Conservation (phyloP, 1,284 basidiomycete species). For the Sanguinoderma infundibulare region DNA sequence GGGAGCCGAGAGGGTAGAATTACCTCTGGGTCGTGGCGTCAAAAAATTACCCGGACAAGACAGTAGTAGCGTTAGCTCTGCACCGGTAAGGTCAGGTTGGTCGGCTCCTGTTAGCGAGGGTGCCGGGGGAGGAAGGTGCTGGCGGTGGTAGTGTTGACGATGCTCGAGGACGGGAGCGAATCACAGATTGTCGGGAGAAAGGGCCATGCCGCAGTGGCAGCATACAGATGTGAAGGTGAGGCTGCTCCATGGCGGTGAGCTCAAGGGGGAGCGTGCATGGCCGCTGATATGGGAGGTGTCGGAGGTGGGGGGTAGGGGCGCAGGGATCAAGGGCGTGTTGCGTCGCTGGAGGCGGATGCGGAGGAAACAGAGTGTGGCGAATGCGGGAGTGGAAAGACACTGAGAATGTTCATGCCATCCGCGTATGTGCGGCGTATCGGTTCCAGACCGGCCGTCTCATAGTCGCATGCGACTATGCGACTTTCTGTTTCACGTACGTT, state of each 20-base stretch:
- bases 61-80: conserved; percentile 22
- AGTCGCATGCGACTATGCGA: too few species aligned
- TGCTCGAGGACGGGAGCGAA: conserved; percentile 49
- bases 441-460: too few species aligned
- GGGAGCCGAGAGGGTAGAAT: conserved; percentile 52
- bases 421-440: too few species aligned
- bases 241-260: conserved; percentile 30
- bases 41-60: conserved; percentile 41
- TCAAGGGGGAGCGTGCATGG: conserved; percentile 38
- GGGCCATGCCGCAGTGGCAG: conserved; percentile 25
- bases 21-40: conserved; percentile 54
- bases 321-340: conserved; percentile 52
- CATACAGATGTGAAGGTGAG: conserved; percentile 35
- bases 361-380: conserved; percentile 57
- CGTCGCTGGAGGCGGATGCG: conserved; percentile 51
- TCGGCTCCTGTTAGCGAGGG: conserved; percentile 44
- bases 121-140: conserved; percentile 68
- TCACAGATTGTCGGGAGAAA: conserved; percentile 24
- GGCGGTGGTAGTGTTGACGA: conserved; percentile 67
- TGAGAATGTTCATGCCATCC: conserved; percentile 87
- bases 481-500: too few species aligned
- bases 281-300: conserved; percentile 51
- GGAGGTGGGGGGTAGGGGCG: conserved; percentile 57
- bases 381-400: conserved; percentile 73
- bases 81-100: conserved; percentile 29